Evolutionary conservation across 495 filamentous ascomycete species (phyloP), one percentile per base, ranked within the genome.

Genomic region (Trichoderma virens): DNA sequence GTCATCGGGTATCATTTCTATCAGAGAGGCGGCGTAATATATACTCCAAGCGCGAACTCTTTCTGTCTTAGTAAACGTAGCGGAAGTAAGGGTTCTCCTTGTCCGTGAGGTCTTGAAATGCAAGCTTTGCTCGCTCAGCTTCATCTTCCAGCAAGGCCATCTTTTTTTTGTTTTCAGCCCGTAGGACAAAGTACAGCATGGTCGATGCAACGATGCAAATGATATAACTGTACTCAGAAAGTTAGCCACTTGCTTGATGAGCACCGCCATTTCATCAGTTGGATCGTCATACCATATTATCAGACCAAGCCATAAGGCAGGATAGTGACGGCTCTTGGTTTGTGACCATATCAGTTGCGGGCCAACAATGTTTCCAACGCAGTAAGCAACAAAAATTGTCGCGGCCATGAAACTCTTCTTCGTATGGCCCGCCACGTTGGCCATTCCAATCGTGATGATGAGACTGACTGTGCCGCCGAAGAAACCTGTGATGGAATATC

Each of bases 331-430:
- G 1, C 70, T 71, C 61, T 83, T 84, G 0, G 83, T 87, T 70
- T 85, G 73, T 41, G 79, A 84, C 59, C 83, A 84, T 43, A 90
- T 78, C 20, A 91, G 75, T 72, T 88, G 86, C n/a, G 88, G 88
- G 0, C 88, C 87, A 34, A 90, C 82, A 60, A 90, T 90, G 62
- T 81, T 79, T 20, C 89, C 89, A 2, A 90, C 84, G 60, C 85
- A 87, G 70, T 91, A 90, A 0, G 86, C 88, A 0, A 89, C 86
- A 66, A 91, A 92, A 31, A 89, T 87, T 2, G 85, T 85, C 0
- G 86, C 85, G 0, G 87, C 85, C 79, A 86, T 90, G 66, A 86
- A 80, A 63, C 83, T 86, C 76, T 91, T 91, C 73, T 93, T 93
- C 7, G 88, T 92, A 20, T 87, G 83, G 0, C 90, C 90, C 0